Conservation (phyloP, 306 rosid genomes). For the Datisca glomerata region DNA sequence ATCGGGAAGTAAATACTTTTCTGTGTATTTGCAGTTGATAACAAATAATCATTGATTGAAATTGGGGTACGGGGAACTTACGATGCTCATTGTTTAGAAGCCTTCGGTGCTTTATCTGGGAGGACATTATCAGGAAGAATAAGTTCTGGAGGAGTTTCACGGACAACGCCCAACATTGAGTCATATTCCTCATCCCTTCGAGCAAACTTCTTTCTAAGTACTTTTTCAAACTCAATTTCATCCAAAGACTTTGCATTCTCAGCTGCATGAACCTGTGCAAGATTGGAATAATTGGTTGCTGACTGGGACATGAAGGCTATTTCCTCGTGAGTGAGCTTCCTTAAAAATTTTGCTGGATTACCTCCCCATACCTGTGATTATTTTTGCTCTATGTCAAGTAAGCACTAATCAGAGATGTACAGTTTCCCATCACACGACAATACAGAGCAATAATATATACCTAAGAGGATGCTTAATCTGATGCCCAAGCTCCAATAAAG, state of each 20-base stretch:
- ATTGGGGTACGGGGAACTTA: too few species aligned
- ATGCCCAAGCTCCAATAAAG: too few species aligned
- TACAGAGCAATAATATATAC: too few species aligned
- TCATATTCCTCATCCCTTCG: constrained; percentile 51
- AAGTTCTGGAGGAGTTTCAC: constrained; percentile 46
- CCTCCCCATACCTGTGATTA: constrained; percentile 90
- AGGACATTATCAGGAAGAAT: constrained; percentile 36
- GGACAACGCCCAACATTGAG: constrained; percentile 43
- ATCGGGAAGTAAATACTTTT: too few species aligned
- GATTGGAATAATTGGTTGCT: constrained; percentile 66
- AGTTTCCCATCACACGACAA: too few species aligned
- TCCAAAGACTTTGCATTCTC: constrained; percentile 74
- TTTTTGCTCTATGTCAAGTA: too few species aligned
- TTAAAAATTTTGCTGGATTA: constrained; percentile 84
- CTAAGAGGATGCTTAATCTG: too few species aligned
- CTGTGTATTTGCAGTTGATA: too few species aligned
- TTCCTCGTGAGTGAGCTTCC: constrained; percentile 95
- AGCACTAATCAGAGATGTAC: too few species aligned
- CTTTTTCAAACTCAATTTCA: constrained; percentile 63
- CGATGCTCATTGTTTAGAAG: constrained; percentile 14
- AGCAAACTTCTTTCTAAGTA: constrained; percentile 62
- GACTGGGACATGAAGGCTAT: constrained; percentile 84
- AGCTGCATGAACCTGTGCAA: constrained; percentile 91
- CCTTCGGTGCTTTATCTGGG: constrained; percentile 43
- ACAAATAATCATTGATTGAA: too few species aligned